Base-by-base conservation (phyloP, 768 basidiomycete species). In the Panaeolus papilionaceus region DNA sequence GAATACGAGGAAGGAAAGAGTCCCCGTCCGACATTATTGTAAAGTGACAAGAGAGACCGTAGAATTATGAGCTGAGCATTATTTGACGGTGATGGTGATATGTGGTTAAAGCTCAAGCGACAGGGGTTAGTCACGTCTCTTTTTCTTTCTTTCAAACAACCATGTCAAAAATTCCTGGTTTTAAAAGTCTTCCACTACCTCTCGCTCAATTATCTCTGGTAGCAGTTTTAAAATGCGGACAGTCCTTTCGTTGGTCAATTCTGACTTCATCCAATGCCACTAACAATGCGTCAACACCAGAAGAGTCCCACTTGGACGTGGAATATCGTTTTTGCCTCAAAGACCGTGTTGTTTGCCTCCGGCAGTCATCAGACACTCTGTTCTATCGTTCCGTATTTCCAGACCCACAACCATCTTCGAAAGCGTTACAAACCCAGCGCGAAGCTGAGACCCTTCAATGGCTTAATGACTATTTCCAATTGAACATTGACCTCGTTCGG, bases 391-490 rank as follows among this genome's bases (percentile, higher is more conserved):
- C 92, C 11, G 77, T 89, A 38, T 92, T 89, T 71, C 91, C 93
- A 2, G 76, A 82, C 33, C 73, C 78, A 63, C 76, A 80, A 51
- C 76, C 82, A 33, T 71, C 76, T 5, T 58, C 54, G 16, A 76
- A 81, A 9, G 67, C 74, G 23, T 78, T 83, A 7, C 70, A 72
- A 9, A 71, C 78, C 58, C 63, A 76, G 26, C 80, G 81, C 64
- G 84, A 93, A 54, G 84, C 84, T 4, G 90, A 93, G 73, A 94
- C 93, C 0, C 75, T 93, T 45, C 74, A 78, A 4, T 95, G 93
- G 91, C 77, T 99, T 38, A 83, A 82, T 37, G 90, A 94, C 76
- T 98, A 99, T 78, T 96, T 99, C 74, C 94, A 96, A 70, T 86
- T 99, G 6, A 85, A 92, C 58, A 80, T 92, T 9, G 90, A 93